Evolutionary conservation across 2,329 filamentous ascomycete species (phyloP), one percentile per base, ranked within the genome.

Genomic region (Aspergillus jensenii): DNA sequence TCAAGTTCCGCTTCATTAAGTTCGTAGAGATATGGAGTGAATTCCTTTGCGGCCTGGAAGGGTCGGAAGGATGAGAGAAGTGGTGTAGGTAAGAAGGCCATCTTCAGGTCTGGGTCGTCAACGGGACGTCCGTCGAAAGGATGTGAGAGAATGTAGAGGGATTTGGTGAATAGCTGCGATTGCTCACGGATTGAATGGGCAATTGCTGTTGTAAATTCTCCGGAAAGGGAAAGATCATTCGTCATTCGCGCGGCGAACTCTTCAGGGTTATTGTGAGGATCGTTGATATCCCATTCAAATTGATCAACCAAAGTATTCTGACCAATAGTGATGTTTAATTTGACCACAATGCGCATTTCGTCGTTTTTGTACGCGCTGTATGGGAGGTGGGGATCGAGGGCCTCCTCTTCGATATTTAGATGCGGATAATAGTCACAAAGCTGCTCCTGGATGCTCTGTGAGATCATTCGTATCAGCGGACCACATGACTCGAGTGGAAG

Each of bases 201-300:
- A 72, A 99, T 98, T 7, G 95, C 93, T 0, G 95, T 99, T 2
- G 91, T 93, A 69, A 99, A 99, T 74, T 99, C 95, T 62, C 95
- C 95, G 1, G 91, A 91, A 17, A 99, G 83, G 4, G 93, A 93
- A 25, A 99, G 82, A 69, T 99, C 95, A 59, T 87, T 86, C 0
- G 93, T 87, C 91, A 98, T 96, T 71, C 88, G 88, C 60, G 85
- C 81, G 25, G 95, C 95, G 73, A 99, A 99, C 58, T 96, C 91
- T 76, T 99, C 95, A 2, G 95, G 92, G 0, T 90, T 96, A 74
- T 99, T 99, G 55, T 89, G 79, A 0, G 93, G 90, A 72, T 96
- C 96, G 76, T 98, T 98, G 72, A 98, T 92, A 67, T 99, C 95
- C 95, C 95, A 99, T 76, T 99, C 95, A 61, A 99, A 98, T 72